Conservation (phyloP, 495 filamentous ascomycete genomes). For the Penicillium canescens region DNA sequence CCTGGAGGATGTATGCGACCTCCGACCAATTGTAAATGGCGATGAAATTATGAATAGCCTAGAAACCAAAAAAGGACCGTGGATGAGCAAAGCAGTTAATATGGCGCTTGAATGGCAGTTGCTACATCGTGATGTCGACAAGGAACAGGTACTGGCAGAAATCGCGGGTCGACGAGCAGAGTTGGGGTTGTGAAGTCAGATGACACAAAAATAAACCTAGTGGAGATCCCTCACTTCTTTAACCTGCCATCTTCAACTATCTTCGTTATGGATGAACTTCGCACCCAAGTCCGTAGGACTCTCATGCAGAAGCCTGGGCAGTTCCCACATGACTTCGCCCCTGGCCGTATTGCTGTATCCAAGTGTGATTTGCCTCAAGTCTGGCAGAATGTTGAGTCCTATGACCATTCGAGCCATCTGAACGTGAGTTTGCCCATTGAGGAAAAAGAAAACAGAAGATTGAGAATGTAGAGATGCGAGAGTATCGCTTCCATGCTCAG, state of each 20-base stretch:
- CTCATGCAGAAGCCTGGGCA: constrained; percentile 18
- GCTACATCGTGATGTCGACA: constrained; percentile 66
- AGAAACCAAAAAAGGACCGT: constrained; percentile 65
- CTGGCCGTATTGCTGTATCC: neutral
- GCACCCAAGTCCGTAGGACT: constrained; percentile 28
- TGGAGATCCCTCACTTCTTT: neutral
- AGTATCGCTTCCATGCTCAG: constrained; percentile 29
- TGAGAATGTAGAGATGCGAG: constrained; percentile 32
- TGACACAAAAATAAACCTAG: constrained; percentile 9
- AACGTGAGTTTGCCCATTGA: constrained; percentile 17
- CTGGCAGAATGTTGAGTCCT: constrained; percentile 33
- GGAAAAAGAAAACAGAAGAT: neutral
- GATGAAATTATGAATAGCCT: constrained; percentile 62
- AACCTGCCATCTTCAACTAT: neutral
- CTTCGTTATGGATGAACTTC: constrained; percentile 34
- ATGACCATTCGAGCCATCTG: constrained; percentile 17
- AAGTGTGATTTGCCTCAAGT: constrained; percentile 22
- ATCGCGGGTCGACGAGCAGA: constrained; percentile 55
- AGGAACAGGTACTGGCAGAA: constrained; percentile 64
- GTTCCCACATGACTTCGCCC: constrained; percentile 3
- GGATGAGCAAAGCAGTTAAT: constrained; percentile 74
- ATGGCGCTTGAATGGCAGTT: constrained; percentile 83
- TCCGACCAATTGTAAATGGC: constrained; percentile 68
- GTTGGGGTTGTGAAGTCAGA: constrained; percentile 45
- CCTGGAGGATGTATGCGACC: constrained; percentile 41